Evolutionary conservation across 2,329 filamentous ascomycete species (phyloP), one percentile per base, ranked within the genome.

Genomic region (Pleurostoma richardsiae): DNA sequence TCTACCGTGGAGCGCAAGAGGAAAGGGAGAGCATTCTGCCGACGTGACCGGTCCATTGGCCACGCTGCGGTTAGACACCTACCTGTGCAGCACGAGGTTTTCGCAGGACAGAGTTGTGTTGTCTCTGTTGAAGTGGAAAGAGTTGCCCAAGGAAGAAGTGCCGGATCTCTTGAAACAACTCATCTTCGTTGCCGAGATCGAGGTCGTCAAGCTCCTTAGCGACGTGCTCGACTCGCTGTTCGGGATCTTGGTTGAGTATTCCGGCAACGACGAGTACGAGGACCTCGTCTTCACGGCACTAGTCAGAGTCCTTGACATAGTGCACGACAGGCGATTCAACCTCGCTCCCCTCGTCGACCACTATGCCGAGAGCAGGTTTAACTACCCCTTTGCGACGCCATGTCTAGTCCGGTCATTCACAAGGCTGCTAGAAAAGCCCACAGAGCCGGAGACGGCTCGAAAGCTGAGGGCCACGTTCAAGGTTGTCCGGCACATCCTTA

Each of bases 131-230:
- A 88, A 85, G 56, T 97, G 94, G 94, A 89, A 83, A 59, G 86
- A 92, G 10, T 77, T 85, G 39, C 75, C 84, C 0, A 78, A 83
- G 41, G 82, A 84, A 29, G 83, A 91, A 33, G 74, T 97, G 2
- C 75, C 88, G 1, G 76, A 82, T 28, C 72, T 95, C 1, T 70
- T 99, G 39, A 86, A 87, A 61, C 85, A 91, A 54, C 80, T 97
- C 42, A 84, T 91, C 26, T 97, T 97, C 55, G 91, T 99, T 1
- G 88, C 94, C 0, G 94, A 99, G 63, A 96, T 97, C 47, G 95
- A 99, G 67, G 88, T 99, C 31, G 94, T 99, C 52, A 99, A 97
- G 70, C 78, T 97, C 39, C 72, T 97, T 6, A 86, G 81, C 52
- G 87, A 95, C 57, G 90, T 97, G 1, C 85, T 99, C 45, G 89